A percentile compares a stretch with the other conserved stretches of the same genome.
These are phyloP conservation scores for Madurella fahalii DNA, from an alignment of 2,329 filamentous ascomycete species.

Conservation along the genomic window DNA sequence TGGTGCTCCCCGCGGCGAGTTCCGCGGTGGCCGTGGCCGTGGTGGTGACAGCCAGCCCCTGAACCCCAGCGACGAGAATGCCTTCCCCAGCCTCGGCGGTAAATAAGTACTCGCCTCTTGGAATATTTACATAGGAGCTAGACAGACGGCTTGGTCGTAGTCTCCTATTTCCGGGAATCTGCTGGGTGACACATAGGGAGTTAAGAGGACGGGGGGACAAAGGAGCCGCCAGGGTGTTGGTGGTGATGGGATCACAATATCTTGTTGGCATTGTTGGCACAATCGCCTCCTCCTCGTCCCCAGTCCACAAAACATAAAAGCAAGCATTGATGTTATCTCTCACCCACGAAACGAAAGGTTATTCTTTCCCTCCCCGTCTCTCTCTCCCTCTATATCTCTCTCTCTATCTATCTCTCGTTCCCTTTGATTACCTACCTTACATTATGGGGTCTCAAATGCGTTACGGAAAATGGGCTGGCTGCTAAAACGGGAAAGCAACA, in stretches of 20 bases:
- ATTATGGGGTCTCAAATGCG: background rate
- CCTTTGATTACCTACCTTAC: background rate
- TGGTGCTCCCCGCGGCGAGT: slow-evolving; percentile 43
- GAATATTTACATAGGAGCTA: slow-evolving; percentile 1
- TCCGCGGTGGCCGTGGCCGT: slow-evolving; percentile 43
- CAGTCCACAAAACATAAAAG: background rate
- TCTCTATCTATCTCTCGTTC: background rate
- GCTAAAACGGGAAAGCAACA: background rate
- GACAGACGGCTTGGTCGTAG: slow-evolving; percentile 10
- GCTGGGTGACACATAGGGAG: slow-evolving; percentile 6
- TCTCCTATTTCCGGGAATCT: slow-evolving; percentile 6
- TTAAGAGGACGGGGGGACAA: slow-evolving; percentile 7
- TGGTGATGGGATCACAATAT: background rate
- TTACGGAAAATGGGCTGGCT: background rate
- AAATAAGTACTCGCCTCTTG: slow-evolving; percentile 27
- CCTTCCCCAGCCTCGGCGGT: slow-evolving; percentile 59
- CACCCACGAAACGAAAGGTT: background rate
- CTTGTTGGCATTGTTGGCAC: background rate
- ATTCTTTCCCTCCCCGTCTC: background rate
- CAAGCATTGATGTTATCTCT: background rate
- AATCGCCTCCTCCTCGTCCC: background rate
- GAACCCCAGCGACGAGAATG: slow-evolving; percentile 54
- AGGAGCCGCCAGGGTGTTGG: slow-evolving; percentile 11
- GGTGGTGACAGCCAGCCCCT: slow-evolving; percentile 43
- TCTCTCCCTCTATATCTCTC: background rate